Percentiles rank a stretch among this genome's conserved stretches.
Conservation (phyloP, 1,284 basidiomycete genomes). For the Fomitopsis betulina region DNA sequence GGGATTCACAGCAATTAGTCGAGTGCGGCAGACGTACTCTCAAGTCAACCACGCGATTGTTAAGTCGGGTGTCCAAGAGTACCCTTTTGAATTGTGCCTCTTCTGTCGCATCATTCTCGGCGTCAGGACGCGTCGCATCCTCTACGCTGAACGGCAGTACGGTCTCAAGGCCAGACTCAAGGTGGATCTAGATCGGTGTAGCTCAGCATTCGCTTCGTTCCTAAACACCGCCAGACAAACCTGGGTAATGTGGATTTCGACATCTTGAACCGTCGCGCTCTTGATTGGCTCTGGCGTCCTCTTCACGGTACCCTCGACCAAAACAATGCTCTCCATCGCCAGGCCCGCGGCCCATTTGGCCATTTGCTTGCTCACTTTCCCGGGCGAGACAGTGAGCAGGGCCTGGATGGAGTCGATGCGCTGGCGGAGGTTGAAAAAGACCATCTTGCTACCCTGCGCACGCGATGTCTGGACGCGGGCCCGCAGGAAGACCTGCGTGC, state of each 20-base stretch:
- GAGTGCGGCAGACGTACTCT: constrained; percentile 53
- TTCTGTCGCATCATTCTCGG: constrained; percentile 58
- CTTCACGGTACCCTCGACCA: constrained; percentile 82
- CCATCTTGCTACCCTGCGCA: constrained; percentile 91
- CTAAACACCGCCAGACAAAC: constrained; percentile 35
- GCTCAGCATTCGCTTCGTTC: neutral
- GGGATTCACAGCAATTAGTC: neutral
- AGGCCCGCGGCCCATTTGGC: constrained; percentile 87
- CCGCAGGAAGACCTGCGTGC: constrained; percentile 81
- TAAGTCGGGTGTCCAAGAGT: constrained; percentile 88
- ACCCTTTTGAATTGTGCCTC: constrained; percentile 74
- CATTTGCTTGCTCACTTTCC: constrained; percentile 96
- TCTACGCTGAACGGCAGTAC: constrained; percentile 90
- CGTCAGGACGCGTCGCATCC: constrained; percentile 86
- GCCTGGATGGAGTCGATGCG: constrained; percentile 89
- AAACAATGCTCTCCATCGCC: constrained; percentile 86
- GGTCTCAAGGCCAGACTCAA: constrained; percentile 74
- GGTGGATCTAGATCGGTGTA: constrained; percentile 57
- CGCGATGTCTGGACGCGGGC: constrained; percentile 92
- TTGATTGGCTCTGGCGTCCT: constrained; percentile 88
- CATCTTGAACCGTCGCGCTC: constrained; percentile 84
- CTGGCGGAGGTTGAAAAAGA: constrained; percentile 91
- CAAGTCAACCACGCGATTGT: constrained; percentile 94
- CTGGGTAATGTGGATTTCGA: constrained; percentile 85
- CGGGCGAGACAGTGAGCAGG: constrained; percentile 71